Base-by-base conservation (phyloP, 768 basidiomycete genomes). In the Leccinellum albellum region DNA sequence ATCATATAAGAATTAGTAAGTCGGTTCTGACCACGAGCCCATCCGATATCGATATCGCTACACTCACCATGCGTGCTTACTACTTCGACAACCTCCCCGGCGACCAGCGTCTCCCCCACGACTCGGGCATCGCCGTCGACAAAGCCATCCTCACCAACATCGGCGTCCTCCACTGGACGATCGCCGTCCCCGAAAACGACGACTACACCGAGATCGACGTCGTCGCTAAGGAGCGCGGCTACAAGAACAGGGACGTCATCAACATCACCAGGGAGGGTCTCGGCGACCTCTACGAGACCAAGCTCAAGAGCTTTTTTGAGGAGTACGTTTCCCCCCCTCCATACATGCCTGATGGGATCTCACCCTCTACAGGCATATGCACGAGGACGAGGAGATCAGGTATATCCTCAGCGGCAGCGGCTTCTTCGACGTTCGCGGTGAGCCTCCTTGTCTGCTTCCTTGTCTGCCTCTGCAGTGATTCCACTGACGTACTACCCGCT, bases 381-480 rank as follows among this genome's bases (percentile, higher is more conserved):
- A 97, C 64, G 93, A 97, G 71, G 94, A 97, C 65, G 94, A 98
- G 66, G 94, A 98, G 73, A 96, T 95, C 66, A 80, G 94, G 8
- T 98, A 91, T 65, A 84, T 95, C 63, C 79, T 93, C 40, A 78
- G 81, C 1, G 95, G 95, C n/a, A 85, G 83, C 35, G 94, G 93
- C 0, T 98, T 85, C 78, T 98, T 97, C 68, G 95, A 98, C 64
- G 83, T 98, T 40, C 82, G 94, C 57, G 91, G 91, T 91, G 61
- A 54, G 84, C 64, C 24, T n/a, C 64, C 26, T 15, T 28, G 21
- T 45, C 6, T n/a, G n/a, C n/a, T n/a, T n/a, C n/a, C n/a, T n/a
- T n/a, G n/a, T n/a, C 8, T 20, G 1, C 17, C 8, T n/a, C 1
- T 9, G 13, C 8, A 28, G n/a, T 5, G 26, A 48, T 14, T 13